Evolutionary conservation across 805 yeast species (phyloP).

Genomic region (Huiozyma naganishii): DNA sequence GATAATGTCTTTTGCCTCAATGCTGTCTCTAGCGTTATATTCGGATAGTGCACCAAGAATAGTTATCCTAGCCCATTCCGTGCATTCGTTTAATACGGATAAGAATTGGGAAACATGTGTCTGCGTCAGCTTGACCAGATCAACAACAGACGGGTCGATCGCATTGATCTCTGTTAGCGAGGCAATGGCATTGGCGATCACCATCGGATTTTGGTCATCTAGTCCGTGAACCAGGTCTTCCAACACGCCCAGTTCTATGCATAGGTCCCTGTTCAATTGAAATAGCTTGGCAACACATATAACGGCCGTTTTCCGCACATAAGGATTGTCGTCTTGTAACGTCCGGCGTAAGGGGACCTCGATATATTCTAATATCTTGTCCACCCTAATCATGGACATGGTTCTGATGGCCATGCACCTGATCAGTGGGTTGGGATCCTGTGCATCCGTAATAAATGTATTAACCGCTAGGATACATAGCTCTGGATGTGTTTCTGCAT

Average conservation of each 20-base stretch:
- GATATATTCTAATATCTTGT: constrained; percentile 89
- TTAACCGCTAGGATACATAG: constrained; percentile 91
- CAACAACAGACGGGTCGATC: constrained; percentile 43
- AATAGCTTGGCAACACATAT: constrained; percentile 92
- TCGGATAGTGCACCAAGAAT: constrained; percentile 73
- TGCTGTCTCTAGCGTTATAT: constrained; percentile 42
- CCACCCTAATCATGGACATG: constrained; percentile 96
- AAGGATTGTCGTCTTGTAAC: constrained; percentile 85
- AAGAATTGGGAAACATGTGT: constrained; percentile 49
- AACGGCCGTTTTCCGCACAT: constrained; percentile 95
- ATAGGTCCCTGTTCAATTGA: constrained; percentile 69
- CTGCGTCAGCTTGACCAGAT: constrained; percentile 30
- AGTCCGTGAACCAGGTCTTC: constrained; percentile 54
- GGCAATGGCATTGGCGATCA: constrained; percentile 85
- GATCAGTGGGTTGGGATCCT: constrained; percentile 92
- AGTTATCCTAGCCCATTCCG: constrained; percentile 97
- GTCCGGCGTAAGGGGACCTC: constrained; percentile 82
- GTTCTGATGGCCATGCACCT: constrained; percentile 95
- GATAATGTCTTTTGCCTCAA: constrained; percentile 74
- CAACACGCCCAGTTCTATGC: constrained; percentile 80
- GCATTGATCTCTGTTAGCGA: constrained; percentile 77
- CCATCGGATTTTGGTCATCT: constrained; percentile 91
- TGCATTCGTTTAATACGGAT: constrained; percentile 86
- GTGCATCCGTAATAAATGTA: constrained; percentile 89
- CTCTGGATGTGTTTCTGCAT: constrained; percentile 94